These are phyloP conservation scores for Skeletonema costatum DNA, from an alignment of 108 stramenopile genomes.

Conservation along the genomic window DNA sequence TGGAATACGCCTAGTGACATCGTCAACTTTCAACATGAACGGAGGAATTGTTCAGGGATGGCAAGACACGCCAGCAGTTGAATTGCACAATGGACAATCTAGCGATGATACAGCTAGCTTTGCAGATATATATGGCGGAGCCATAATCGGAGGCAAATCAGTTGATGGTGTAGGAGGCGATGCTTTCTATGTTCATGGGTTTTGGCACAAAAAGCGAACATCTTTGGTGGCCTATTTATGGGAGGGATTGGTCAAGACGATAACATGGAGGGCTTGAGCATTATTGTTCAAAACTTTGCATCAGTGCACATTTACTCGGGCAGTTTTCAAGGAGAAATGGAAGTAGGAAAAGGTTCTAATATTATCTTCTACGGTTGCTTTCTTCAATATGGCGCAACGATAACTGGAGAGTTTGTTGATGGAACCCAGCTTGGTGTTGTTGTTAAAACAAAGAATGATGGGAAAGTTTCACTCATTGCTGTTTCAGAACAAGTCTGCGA, in stretches of 20 bases:
- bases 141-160: background rate
- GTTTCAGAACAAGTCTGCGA: constrained; percentile 8
- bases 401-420: constrained; percentile 3
- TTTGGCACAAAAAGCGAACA: constrained; percentile 7
- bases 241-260: background rate
- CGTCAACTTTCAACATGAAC: background rate
- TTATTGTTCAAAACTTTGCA: constrained; percentile 13
- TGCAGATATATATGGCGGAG: constrained; percentile 5
- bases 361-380: constrained; percentile 12
- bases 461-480: background rate
- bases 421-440: background rate
- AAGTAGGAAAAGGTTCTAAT: background rate
- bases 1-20: background rate
- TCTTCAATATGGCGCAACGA: background rate
- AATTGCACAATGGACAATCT: constrained; percentile 17
- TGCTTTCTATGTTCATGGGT: constrained; percentile 15
- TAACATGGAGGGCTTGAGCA: background rate
- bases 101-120: background rate
- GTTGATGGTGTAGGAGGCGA: background rate
- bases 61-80: background rate
- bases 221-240: background rate
- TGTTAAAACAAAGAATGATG: constrained; percentile 1
- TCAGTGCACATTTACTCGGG: constrained; percentile 8
- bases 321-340: background rate
- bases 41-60: background rate